Percentiles rank a stretch among this genome's conserved stretches.
Evolutionary conservation across 345 rosid genomes (phyloP).

Genomic region (Melastoma malabathricum): DNA sequence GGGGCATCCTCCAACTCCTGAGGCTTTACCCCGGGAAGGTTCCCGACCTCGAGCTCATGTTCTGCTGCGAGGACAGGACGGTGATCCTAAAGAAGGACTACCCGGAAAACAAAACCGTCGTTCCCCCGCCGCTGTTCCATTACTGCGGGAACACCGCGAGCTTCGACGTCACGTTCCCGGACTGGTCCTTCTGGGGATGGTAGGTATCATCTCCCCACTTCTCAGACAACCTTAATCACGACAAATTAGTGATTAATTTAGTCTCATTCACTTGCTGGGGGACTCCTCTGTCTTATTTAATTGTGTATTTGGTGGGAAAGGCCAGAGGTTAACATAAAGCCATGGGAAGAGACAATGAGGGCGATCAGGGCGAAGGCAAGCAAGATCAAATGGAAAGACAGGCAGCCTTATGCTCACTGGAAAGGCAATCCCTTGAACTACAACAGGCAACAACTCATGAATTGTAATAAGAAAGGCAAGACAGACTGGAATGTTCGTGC

Average conservation of each 20-base stretch:
- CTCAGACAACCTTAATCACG: too few species aligned
- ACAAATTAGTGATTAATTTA: not conserved
- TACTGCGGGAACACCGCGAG: slow-evolving; percentile 34
- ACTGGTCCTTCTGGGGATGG: slow-evolving; percentile 83
- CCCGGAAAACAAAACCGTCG: slow-evolving; percentile 10
- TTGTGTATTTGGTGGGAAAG: slow-evolving; percentile 10
- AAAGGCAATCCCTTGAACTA: slow-evolving; percentile 33
- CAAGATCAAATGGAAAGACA: slow-evolving; percentile 37
- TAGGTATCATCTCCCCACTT: slow-evolving; percentile 8
- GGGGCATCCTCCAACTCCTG: slow-evolving; percentile 66
- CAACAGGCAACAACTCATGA: slow-evolving; percentile 26
- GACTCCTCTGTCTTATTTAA: too few species aligned
- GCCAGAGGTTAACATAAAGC: slow-evolving; percentile 54
- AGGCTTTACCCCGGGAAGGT: slow-evolving; percentile 52
- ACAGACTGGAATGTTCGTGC: slow-evolving; percentile 26
- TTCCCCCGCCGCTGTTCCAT: slow-evolving; percentile 51
- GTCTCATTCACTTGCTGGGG: too few species aligned
- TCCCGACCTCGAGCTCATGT: slow-evolving; percentile 54
- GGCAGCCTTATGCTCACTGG: slow-evolving; percentile 57
- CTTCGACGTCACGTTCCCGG: slow-evolving; percentile 41
- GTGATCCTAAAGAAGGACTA: slow-evolving; percentile 19
- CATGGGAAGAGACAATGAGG: slow-evolving; percentile 30
- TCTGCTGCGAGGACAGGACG: slow-evolving; percentile 32
- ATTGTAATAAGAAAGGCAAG: slow-evolving; percentile 27
- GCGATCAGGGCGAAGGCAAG: slow-evolving; percentile 27